These are phyloP conservation scores for Hymenoscyphus albidus DNA, from an alignment of 2,329 filamentous ascomycete genomes.

Conservation along the genomic window DNA sequence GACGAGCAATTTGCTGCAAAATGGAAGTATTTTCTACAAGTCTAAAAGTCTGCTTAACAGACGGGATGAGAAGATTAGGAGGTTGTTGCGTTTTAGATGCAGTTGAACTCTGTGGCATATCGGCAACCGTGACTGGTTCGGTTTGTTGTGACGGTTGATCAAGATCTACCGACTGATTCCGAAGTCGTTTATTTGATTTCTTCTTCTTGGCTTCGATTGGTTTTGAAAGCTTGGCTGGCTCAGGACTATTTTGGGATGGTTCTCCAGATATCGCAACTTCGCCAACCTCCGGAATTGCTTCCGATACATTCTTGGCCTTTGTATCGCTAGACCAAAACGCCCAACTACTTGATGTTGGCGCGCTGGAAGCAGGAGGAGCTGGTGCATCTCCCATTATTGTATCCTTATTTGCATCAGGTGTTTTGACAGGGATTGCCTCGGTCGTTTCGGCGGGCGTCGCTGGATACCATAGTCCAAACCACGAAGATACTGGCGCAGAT, in stretches of 20 bases:
- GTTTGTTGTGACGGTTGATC: conserved; percentile 21
- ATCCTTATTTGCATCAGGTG: conserved; percentile 17
- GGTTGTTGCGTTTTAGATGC: conserved; percentile 36
- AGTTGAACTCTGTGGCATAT: conserved; percentile 21
- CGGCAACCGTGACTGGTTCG: conserved; percentile 19
- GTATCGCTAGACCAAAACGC: conserved; percentile 67
- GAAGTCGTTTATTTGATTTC: conserved; percentile 26
- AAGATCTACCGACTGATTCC: conserved; percentile 27
- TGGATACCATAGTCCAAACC: conserved; percentile 33
- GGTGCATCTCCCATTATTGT: conserved; percentile 26
- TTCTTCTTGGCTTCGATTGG: conserved; percentile 24
- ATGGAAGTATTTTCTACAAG: conserved; percentile 66
- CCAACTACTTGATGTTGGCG: conserved; percentile 58
- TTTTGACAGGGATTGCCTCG: conserved; percentile 27
- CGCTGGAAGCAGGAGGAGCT: conserved; percentile 8
- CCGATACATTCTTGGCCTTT: conserved; percentile 26
- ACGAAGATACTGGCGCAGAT: conserved; percentile 22
- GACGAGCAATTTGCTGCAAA: conserved; percentile 59
- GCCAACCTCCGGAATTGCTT: conserved; percentile 25
- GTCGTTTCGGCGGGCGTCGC: conserved; percentile 22
- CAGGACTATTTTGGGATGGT: conserved; percentile 49
- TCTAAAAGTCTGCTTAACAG: conserved; percentile 64
- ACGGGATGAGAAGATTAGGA: conserved; percentile 65
- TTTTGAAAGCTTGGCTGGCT: conserved; percentile 25
- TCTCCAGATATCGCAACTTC: conserved; percentile 56